These are phyloP conservation scores for Fusarium sororula DNA, from an alignment of 2,329 filamentous ascomycete genomes.

Conservation along the genomic window DNA sequence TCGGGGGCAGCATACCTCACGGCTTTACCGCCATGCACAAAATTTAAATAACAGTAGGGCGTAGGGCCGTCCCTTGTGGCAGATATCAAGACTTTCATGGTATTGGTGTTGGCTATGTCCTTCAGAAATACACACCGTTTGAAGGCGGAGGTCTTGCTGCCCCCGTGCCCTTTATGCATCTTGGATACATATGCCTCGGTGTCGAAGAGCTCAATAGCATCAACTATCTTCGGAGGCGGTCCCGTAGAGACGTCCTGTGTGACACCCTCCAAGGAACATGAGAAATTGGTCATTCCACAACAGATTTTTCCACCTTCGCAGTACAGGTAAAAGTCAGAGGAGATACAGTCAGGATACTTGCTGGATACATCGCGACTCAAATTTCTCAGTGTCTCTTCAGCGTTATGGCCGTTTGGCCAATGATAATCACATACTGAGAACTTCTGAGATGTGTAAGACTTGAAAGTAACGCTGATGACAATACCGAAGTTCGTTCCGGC, in stretches of 20 bases:
- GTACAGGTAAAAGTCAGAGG: constrained; percentile 67
- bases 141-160: constrained; percentile 70
- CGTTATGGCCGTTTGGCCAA: constrained; percentile 39
- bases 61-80: constrained; percentile 61
- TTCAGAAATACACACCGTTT: constrained; percentile 71
- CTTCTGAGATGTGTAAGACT: constrained; percentile 52
- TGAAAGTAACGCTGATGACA: constrained; percentile 62
- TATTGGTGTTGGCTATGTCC: constrained; percentile 48
- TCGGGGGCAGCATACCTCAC: constrained; percentile 54
- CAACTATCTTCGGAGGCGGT: constrained; percentile 46
- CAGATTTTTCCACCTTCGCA: constrained; percentile 54
- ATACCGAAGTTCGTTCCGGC: constrained; percentile 69
- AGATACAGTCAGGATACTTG: constrained; percentile 53
- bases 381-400: constrained; percentile 47
- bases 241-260: too few relatives aligned
- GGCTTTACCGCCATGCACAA: constrained; percentile 67
- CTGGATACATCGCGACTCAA: constrained; percentile 53
- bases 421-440: constrained; percentile 54
- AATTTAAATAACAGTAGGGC: constrained; percentile 67
- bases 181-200: constrained; percentile 67
- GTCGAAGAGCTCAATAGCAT: constrained; percentile 63
- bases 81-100: constrained; percentile 51
- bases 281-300: constrained; percentile 60
- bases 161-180: constrained; percentile 67
- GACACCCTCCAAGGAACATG: constrained; percentile 24